Evolutionary conservation across 78 protist genomes (phyloP).

Genomic region (Planoprotostelium fungivorum): DNA sequence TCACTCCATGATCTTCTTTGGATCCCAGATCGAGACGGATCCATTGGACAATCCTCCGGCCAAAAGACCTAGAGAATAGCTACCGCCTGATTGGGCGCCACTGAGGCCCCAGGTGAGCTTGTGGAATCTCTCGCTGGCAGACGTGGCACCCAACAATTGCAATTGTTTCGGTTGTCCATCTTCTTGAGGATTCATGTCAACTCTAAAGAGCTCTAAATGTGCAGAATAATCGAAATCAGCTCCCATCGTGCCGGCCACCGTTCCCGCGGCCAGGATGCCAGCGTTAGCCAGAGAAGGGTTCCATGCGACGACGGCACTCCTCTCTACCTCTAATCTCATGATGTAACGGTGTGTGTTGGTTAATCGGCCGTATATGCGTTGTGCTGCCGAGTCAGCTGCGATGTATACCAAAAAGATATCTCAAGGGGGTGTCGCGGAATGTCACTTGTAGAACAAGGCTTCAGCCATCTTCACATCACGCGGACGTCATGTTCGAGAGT

Average conservation of each 20-base stretch:
- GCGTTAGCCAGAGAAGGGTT: background rate
- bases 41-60: slow-evolving; percentile 82
- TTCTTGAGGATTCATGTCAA: slow-evolving; percentile 24
- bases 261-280: slow-evolving; percentile 37
- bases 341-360: background rate
- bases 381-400: background rate
- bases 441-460: background rate
- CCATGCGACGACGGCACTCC: background rate
- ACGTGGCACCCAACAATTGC: slow-evolving; percentile 25
- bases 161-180: slow-evolving; percentile 8
- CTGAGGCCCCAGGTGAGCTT: slow-evolving; percentile 40
- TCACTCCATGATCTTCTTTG: slow-evolving; percentile 50
- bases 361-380: no score
- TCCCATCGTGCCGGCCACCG: slow-evolving; percentile 56
- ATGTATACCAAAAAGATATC: background rate
- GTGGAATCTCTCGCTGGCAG: slow-evolving; percentile 26
- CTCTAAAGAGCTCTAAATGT: slow-evolving; percentile 32
- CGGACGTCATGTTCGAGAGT: background rate
- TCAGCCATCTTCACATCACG: background rate
- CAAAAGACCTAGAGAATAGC: slow-evolving; percentile 31
- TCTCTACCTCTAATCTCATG: background rate
- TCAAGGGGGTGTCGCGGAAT: background rate
- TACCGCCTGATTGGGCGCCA: slow-evolving; percentile 1
- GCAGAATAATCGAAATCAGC: slow-evolving; percentile 51
- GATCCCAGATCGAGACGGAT: slow-evolving; percentile 59